A percentile compares a stretch with the other conserved stretches of the same genome.
Conservation (phyloP, 2,329 filamentous ascomycete species). For the Epichloe glyceriae region DNA sequence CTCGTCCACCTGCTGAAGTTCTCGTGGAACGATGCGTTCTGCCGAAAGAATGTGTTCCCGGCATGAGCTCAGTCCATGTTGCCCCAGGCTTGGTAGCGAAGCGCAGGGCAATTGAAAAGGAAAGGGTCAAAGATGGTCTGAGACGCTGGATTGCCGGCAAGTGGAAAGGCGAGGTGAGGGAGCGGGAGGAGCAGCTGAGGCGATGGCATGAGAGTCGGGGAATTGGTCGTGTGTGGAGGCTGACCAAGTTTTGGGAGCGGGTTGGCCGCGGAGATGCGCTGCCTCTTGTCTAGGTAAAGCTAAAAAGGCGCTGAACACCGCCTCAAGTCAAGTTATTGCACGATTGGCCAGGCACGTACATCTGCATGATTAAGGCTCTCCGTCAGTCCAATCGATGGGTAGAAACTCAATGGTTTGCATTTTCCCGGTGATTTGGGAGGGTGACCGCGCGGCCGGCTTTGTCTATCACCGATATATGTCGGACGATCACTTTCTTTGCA, state of each 20-base stretch:
- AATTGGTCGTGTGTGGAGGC: constrained; percentile 44
- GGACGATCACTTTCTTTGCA: too few relatives aligned
- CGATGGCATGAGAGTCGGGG: constrained; percentile 37
- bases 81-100: constrained; percentile 50
- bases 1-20: constrained; percentile 44
- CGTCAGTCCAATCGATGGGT: too few relatives aligned
- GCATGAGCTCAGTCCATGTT: constrained; percentile 27
- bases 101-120: constrained; percentile 50
- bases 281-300: not conserved
- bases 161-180: constrained; percentile 39
- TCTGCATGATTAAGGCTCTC: too few relatives aligned
- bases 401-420: too few relatives aligned
- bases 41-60: constrained; percentile 48
- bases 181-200: constrained; percentile 33
- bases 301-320: too few relatives aligned
- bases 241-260: constrained; percentile 55
- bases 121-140: constrained; percentile 54
- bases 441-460: too few relatives aligned
- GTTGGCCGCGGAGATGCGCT: constrained; percentile 30
- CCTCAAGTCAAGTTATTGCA: too few relatives aligned
- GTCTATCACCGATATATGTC: too few relatives aligned
- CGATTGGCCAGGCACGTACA: too few relatives aligned
- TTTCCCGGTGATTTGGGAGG: too few relatives aligned
- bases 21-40: constrained; percentile 53
- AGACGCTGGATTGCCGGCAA: constrained; percentile 51